These are phyloP conservation scores for Metarhizium robertsii DNA, from an alignment of 2,329 filamentous ascomycete species.

Conservation along the genomic window DNA sequence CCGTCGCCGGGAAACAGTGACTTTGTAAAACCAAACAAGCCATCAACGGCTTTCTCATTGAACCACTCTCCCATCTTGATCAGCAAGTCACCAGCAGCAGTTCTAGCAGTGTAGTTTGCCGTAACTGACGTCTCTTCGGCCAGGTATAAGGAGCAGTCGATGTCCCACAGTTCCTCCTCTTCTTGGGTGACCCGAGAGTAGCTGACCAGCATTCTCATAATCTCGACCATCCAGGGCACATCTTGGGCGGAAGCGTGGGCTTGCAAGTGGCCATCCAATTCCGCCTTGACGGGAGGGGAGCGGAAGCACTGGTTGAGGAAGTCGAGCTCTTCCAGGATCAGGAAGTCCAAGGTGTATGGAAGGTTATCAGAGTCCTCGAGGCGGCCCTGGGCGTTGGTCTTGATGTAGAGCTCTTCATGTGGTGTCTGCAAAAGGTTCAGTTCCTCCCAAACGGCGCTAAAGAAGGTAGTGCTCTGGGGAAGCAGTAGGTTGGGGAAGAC, in stretches of 20 bases:
- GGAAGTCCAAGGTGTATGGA: constrained; percentile 90
- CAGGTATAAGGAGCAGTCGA: constrained; percentile 90
- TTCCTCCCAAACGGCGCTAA: constrained; percentile 84
- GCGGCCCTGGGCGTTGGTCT: constrained; percentile 75
- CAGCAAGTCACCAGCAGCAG: constrained; percentile 82
- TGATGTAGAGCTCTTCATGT: constrained; percentile 79
- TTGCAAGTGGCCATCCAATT: constrained; percentile 73
- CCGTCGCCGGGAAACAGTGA: constrained; percentile 54
- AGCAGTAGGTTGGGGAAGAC: constrained; percentile 77
- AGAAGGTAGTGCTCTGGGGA: constrained; percentile 72
- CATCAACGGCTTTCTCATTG: constrained; percentile 64
- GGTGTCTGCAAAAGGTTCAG: constrained; percentile 61
- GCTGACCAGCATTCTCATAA: constrained; percentile 74
- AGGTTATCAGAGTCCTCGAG: constrained; percentile 83
- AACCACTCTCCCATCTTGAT: constrained; percentile 93
- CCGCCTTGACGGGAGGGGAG: constrained; percentile 77
- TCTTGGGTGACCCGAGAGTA: constrained; percentile 88
- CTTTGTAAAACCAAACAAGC: constrained; percentile 68
- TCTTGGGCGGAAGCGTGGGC: constrained; percentile 49
- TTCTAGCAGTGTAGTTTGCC: constrained; percentile 90
- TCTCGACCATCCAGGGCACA: constrained; percentile 74
- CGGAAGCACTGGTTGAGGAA: constrained; percentile 87
- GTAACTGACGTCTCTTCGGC: constrained; percentile 93
- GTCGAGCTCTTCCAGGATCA: constrained; percentile 89
- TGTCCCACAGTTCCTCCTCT: constrained; percentile 92